Base-by-base conservation (phyloP, 2,329 filamentous ascomycete species). In the Purpureocillium takamizusanense region DNA sequence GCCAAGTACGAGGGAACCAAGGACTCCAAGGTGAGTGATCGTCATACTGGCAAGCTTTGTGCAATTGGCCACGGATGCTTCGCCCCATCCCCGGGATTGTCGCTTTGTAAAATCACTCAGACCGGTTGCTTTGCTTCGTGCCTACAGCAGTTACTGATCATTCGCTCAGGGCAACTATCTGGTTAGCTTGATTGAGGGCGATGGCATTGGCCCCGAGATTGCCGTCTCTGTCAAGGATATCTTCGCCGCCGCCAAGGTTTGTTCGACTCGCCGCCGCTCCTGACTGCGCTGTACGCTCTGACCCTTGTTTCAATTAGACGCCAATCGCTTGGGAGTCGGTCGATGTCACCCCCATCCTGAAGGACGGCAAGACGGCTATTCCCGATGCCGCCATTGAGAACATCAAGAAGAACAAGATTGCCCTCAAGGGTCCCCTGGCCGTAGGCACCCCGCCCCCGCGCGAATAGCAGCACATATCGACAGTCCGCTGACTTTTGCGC, bases 151-250 rank as follows among this genome's bases (percentile, higher is more conserved):
- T 38, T 44, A 40, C 53, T 60, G 46, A 59, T 42, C 34, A 41
- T 12, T 29, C 33, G 31, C 50, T 43, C 55, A 94, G 87, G 92
- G 92, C 60, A 92, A 92, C 67, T 98, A 83, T 77, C 85, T 86
- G 42, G 92, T 98, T 58, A 90, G 86, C 55, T 74, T 98, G 68
- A 98, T 98, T 51, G 94, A 98, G 76, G 92, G 94, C 69, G 94
- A 98, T 60, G 92, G 92, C 63, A 98, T 98, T 63, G 92, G 92
- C 45, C 92, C 92, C 48, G 90, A 98, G 72, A 98, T 98, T 61
- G 81, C 92, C 50, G 82, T 95, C 68, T 94, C 92, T 36, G 89
- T 98, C 60, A 98, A 97, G 80, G 86, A 95, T 66, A 98, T 98
- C 69, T 98, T 95, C 72, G 76, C 81, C 56, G 92, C 92, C 55